These are phyloP conservation scores for Candida taoyuanica DNA, from an alignment of 805 yeast species.

Conservation along the genomic window DNA sequence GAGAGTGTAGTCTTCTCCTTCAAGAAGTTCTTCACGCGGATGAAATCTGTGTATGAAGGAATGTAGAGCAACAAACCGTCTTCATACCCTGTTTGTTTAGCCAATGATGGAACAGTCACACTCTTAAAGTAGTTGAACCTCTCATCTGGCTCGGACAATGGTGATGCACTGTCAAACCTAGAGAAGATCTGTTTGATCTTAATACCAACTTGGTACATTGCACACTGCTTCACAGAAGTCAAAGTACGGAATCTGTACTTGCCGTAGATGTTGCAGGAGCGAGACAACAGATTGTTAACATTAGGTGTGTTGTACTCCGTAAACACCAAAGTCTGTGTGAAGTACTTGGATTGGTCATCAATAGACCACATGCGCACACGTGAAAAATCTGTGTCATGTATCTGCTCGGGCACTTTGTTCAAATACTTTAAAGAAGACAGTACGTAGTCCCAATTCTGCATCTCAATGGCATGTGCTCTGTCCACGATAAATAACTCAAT, in stretches of 20 bases:
- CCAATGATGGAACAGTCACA: constrained; percentile 66
- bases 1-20: constrained; percentile 53
- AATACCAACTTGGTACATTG: constrained; percentile 61
- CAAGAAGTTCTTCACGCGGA: constrained; percentile 66
- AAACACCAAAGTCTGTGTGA: constrained; percentile 77
- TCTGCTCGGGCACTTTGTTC: constrained; percentile 72
- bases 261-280: constrained; percentile 55
- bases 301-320: constrained; percentile 79
- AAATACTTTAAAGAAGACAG: constrained; percentile 59
- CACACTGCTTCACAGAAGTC: constrained; percentile 42
- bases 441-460: constrained; percentile 92
- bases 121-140: constrained; percentile 78
- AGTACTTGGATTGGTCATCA: constrained; percentile 66
- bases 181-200: constrained; percentile 65
- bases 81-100: constrained; percentile 52
- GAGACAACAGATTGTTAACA: constrained; percentile 56
- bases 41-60: constrained; percentile 82
- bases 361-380: constrained; percentile 90
- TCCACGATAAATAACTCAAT: constrained; percentile 80
- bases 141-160: constrained; percentile 70
- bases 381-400: constrained; percentile 83
- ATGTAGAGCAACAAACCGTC: constrained; percentile 77
- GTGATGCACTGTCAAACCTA: constrained; percentile 55
- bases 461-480: constrained; percentile 77
- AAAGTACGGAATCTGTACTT: constrained; percentile 50